Evolutionary conservation across 805 yeast species (phyloP).

Genomic region (Candida suzukii): DNA sequence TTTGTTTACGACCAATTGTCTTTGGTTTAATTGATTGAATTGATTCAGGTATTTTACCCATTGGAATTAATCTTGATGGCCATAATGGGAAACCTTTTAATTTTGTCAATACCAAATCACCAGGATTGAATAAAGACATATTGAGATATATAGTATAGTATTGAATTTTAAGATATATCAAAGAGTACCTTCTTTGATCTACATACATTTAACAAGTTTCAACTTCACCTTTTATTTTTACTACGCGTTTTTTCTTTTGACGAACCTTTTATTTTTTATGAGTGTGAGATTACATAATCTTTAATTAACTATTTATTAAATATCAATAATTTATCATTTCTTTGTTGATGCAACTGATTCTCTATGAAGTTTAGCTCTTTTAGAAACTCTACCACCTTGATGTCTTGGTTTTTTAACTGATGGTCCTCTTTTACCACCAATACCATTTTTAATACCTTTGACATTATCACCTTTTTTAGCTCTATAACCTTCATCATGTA

Average conservation of each 20-base stretch:
- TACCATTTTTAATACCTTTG: constrained; percentile 54
- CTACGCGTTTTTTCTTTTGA: too few species aligned
- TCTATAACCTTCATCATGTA: constrained; percentile 73
- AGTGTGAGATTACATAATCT: too few species aligned
- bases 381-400: constrained; percentile 43
- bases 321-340: too few species aligned
- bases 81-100: constrained; percentile 85
- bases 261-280: too few species aligned
- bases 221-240: too few species aligned
- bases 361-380: constrained; percentile 35
- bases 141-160: too few species aligned
- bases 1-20: constrained; percentile 11
- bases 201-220: too few species aligned
- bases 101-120: constrained; percentile 63
- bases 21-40: constrained; percentile 34
- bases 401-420: constrained; percentile 51
- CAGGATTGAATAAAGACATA: constrained; percentile 37
- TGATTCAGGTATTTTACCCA: constrained; percentile 49
- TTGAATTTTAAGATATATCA: too few species aligned
- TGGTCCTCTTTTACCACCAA: constrained; percentile 30
- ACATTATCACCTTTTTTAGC: constrained; percentile 62
- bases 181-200: too few species aligned
- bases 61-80: constrained; percentile 80
- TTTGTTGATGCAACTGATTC: not conserved
- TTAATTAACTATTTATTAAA: too few species aligned